Base-by-base conservation (phyloP, 2,329 filamentous ascomycete genomes). In the Alternaria alternata region DNA sequence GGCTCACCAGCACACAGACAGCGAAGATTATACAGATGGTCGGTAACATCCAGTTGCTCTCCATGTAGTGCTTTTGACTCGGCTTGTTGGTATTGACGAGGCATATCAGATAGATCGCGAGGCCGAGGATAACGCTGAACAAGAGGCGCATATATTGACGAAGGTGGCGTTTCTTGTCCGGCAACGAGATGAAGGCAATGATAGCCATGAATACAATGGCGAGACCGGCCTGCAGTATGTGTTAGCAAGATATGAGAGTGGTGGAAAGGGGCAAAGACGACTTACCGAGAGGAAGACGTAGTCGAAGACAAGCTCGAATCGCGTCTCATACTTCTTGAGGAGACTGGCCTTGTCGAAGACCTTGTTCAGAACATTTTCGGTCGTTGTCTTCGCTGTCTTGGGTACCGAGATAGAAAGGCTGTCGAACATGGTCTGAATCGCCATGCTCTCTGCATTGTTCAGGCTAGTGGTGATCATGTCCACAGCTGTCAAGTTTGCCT, bases 21-120 rank as follows among this genome's bases (percentile, higher is more conserved):
- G 75, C 73, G 22, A 71, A 63, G 7, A 68, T 61, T 12, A 76
- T 48, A 20, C 67, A 70, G 16, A 75, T 62, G 1, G 71, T 74
- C 20, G 74, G 74, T 28, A 78, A 65, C 59, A 77, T 69, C 73
- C 74, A 76, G 14, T 69, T 56, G 48, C 67, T 71, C 9, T 48
- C 46, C 39, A 72, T 41, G 46, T 68, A 76, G 11, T 66, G 65
- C 7, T 39, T 62, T 51, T 66, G 47, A 3, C 42, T 26, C 7
- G 49, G 44, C 3, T 51, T 51, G 44, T 64, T 67, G n/a, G 61
- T 66, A 6, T 62, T 61, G n/a, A 75, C 47, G 22, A 69, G 39
- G 4, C 65, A 59, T 20, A 77, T 48, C 1, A 77, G 57, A 24
- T 63, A 67, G n/a, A 77, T 49, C 3, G 58, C 70, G 7, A 73